Evolutionary conservation across 192 early-diverging fungal species (phyloP).

Genomic region (Gaertneriomyces sp.): DNA sequence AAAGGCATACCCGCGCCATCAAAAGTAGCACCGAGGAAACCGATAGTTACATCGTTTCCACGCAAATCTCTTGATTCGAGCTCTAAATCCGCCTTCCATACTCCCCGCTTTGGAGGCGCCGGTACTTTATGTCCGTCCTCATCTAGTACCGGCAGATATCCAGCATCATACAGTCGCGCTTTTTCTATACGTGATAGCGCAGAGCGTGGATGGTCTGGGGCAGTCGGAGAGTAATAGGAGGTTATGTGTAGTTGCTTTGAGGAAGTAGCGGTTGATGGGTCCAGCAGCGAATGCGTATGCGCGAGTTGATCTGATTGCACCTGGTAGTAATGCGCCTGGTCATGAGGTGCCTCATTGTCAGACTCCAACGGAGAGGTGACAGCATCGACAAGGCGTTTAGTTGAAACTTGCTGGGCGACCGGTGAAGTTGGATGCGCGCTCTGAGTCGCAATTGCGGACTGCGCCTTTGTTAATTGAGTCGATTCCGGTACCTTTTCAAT

Average conservation of each 20-base stretch:
- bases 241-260: background rate
- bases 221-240: background rate
- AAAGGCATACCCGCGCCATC: slow-evolving; percentile 2
- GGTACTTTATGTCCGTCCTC: slow-evolving; percentile 20
- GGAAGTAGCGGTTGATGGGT: background rate
- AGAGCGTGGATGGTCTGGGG: background rate
- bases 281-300: background rate
- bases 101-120: background rate
- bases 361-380: slow-evolving; percentile 12
- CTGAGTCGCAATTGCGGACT: no score
- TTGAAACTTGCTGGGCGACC: background rate
- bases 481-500: background rate
- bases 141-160: slow-evolving; percentile 32
- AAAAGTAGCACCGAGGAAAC: slow-evolving; percentile 36
- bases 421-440: background rate
- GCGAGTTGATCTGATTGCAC: no score
- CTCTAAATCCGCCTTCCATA: slow-evolving; percentile 15
- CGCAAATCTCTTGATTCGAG: slow-evolving; percentile 27
- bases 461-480: background rate
- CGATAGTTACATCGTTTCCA: slow-evolving; percentile 30
- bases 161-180: slow-evolving; percentile 42
- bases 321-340: background rate
- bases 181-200: background rate
- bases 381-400: slow-evolving; percentile 6
- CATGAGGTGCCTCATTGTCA: background rate